Percentiles rank a stretch among this genome's conserved stretches.
Evolutionary conservation across 2,329 filamentous ascomycete species (phyloP).

Genomic region (Diaporthe sp.): DNA sequence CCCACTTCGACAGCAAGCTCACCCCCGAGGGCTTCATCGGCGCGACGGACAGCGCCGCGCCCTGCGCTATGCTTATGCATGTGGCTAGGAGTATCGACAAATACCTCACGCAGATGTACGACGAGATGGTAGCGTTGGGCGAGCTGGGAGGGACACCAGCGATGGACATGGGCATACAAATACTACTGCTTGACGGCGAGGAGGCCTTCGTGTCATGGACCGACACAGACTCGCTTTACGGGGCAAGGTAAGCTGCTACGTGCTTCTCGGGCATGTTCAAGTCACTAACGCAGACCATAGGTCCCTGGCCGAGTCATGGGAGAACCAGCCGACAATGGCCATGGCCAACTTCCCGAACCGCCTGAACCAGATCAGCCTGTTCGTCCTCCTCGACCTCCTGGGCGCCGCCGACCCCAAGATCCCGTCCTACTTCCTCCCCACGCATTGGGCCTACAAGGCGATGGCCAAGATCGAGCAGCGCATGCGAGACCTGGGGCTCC

Average conservation of each 20-base stretch:
- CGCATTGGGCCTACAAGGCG: constrained; percentile 78
- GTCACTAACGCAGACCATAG: constrained; percentile 46
- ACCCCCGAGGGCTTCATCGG: constrained; percentile 89
- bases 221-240: constrained; percentile 87
- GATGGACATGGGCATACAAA: constrained; percentile 86
- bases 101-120: constrained; percentile 87
- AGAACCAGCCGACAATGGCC: constrained; percentile 75
- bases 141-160: constrained; percentile 70
- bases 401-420: constrained; percentile 70
- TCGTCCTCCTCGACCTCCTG: constrained; percentile 69
- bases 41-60: constrained; percentile 92
- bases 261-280: no score
- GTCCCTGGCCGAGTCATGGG: constrained; percentile 87
- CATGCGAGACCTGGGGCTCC: constrained; percentile 66
- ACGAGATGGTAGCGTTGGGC: constrained; percentile 74
- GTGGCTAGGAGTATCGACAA: constrained; percentile 83
- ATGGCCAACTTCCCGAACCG: constrained; percentile 82
- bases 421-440: constrained; percentile 74
- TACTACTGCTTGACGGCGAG: constrained; percentile 92
- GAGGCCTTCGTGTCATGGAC: constrained; percentile 91
- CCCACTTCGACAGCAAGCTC: constrained; percentile 92
- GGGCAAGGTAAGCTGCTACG: constrained; percentile 76
- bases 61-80: constrained; percentile 94
- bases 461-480: constrained; percentile 71
- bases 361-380: constrained; percentile 83